Base-by-base conservation (phyloP, 1,139 yeast genomes). In the Suhomyces yuchorum region DNA sequence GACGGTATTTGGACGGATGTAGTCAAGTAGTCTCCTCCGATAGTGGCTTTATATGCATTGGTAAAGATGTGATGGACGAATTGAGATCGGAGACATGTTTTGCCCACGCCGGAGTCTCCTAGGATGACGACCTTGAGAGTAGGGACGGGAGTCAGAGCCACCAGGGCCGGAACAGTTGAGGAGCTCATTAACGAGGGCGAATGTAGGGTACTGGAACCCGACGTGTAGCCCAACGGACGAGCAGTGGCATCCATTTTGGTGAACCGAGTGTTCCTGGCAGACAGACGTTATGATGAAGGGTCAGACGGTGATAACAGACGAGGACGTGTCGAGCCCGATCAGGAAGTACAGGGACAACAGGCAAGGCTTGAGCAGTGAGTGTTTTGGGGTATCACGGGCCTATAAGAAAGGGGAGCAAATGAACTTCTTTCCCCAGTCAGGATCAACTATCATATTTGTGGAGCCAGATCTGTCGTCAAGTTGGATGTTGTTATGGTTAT, bases 31-130 rank as follows among this genome's bases (percentile, higher is more conserved):
- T 82, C 86, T 2, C 84, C 84, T 11, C 86, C 86, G 12, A 81
- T 79, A 2, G 87, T 81, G 41, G 85, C 84, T 55, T 80, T 75
- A 59, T 82, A 82, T 8, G 82, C 82, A 53, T 75, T 77, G 45
- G 83, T 75, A 58, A 82, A 82, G 40, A 78, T 71, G 48, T 78
- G 84, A 55, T 81, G 84, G 11, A 81, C 77, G 60, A 76, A 80
- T 59, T 81, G 86, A 6, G 82, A 72, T 47, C 87, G 66, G 9
- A 82, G 66, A 48, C 85, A 80, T 12, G 86, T 82, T 56, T 82
- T 82, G 8, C 87, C 86, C 14, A 82, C 86, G 5, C 82, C 82
- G 66, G 78, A 80, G 60, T 82, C 85, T 4, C 87, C 87, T 17
- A 82, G 58, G 41, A 82, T 63, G 28, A 82, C 79, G 46, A 81